Evolutionary conservation across 345 rosid species (phyloP), one percentile per base, ranked within the genome.

Genomic region (Euphorbia pulcherrima): DNA sequence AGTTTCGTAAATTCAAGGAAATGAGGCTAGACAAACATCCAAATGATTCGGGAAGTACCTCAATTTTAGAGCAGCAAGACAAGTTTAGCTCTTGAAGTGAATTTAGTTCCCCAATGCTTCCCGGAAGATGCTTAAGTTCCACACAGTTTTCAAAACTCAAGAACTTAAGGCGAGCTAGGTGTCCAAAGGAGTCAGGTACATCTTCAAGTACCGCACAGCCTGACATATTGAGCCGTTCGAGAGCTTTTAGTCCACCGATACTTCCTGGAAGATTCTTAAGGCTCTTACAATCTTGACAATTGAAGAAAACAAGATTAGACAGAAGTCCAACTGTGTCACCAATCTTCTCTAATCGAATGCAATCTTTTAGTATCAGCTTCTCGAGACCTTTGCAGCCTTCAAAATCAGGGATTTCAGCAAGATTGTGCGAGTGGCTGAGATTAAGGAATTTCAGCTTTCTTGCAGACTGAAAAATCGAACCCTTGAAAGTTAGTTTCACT

Each of bases 371-470:
- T 16, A 18, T 26, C 59, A 72, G 5, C 5, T 24, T 57, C 39
- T 58, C 64, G 33, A 72, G 60, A 57, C 29, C 50, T 0, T 59
- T 55, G 37, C 60, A 29, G 16, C 28, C 53, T n/a, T 51, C 29
- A 26, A 72, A 72, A 21, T 65, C 30, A 8, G 53, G 41, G 28
- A 37, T 46, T 35, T 52, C 24, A 18, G 1, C 41, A 18, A 72
- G 69, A 20, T 58, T 12, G 16, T 8, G 48, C 0, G 66, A 72
- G 33, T 65, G 11, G 23, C 44, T 65, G 1, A 59, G 75, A 50
- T 72, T 20, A 9, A 72, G 75, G 41, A 37, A 50, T 59, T 72
- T 72, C 60, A 72, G 44, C n/a, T 59, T 37, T 51, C 48, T 26
- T 27, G 59, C 1, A 8, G 66, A 50, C 75, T 65, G 53, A 11